phyloP scores from a whole-genome alignment of 2,329 filamentous ascomycete species.

The Aureobasidium melanogenum region DNA sequence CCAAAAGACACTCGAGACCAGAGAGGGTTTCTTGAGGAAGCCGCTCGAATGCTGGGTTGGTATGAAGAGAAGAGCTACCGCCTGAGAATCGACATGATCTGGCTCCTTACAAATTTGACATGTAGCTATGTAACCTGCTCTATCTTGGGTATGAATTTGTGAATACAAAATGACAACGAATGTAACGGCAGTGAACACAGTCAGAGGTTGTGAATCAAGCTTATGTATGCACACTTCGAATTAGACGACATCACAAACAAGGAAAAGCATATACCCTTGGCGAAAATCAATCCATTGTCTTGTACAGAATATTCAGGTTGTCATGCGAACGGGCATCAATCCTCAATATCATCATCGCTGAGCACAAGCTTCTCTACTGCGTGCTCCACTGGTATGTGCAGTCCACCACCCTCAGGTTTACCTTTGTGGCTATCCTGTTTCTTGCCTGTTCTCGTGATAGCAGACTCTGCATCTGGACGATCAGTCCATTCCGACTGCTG shows the following conservation, averaged over 20 bases:
- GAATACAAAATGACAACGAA: too few species aligned
- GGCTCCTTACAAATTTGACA: too few species aligned
- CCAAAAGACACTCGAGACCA: slow-evolving; percentile 60
- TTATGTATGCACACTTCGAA: not conserved
- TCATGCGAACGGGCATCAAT: slow-evolving; percentile 16
- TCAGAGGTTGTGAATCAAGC: too few species aligned
- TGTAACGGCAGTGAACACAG: too few species aligned
- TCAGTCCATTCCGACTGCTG: slow-evolving; percentile 10
- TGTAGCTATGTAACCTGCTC: too few species aligned
- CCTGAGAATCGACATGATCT: too few species aligned
- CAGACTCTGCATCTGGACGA: not conserved
- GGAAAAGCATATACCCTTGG: too few species aligned
- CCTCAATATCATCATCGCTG: slow-evolving; percentile 41
- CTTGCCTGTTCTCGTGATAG: not conserved
- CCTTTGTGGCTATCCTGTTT: not conserved
- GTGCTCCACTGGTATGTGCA: slow-evolving; percentile 20
- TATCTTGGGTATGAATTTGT: too few species aligned
- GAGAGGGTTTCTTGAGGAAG: slow-evolving; percentile 76
- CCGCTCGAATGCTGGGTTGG: slow-evolving; percentile 61
- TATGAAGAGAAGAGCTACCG: slow-evolving; percentile 39
- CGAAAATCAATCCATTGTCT: not conserved
- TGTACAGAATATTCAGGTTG: not conserved
- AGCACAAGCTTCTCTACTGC: slow-evolving; percentile 31
- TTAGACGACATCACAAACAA: not conserved
- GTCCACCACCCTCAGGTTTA: slow-evolving; percentile 16